These are phyloP conservation scores for Plasmodium ovale DNA, from an alignment of 169 alveolate species.

Conservation along the genomic window DNA sequence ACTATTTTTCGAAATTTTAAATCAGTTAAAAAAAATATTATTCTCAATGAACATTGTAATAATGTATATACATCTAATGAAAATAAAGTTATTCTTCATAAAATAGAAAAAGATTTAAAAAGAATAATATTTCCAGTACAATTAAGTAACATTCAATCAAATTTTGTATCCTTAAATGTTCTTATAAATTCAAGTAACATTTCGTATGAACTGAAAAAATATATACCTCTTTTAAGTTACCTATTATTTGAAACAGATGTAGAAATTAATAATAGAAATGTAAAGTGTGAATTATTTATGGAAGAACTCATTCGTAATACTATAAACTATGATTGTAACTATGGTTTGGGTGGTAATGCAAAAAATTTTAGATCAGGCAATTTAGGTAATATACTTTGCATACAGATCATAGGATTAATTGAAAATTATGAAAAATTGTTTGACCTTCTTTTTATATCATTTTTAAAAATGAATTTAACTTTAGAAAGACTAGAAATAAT, in stretches of 20 bases:
- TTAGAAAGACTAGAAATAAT: conserved; percentile 58
- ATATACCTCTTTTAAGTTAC: conserved; percentile 77
- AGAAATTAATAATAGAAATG: conserved; percentile 17
- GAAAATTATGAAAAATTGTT: conserved; percentile 76
- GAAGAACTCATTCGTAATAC: conserved; percentile 76
- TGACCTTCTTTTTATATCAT: conserved; percentile 59
- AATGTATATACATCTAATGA: too few species aligned
- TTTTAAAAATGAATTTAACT: conserved; percentile 40
- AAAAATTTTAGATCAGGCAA: conserved; percentile 73
- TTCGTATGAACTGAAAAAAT: conserved; percentile 50
- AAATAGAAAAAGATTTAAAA: conserved; percentile 40
- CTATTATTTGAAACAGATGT: conserved; percentile 80
- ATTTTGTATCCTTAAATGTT: conserved; percentile 80
- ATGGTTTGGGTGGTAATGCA: conserved; percentile 77
- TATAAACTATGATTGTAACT: conserved; percentile 76
- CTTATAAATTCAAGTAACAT: conserved; percentile 73
- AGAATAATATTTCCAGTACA: conserved; percentile 75
- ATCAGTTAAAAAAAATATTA: neutral
- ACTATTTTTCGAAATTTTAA: conserved; percentile 76
- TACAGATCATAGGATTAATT: conserved; percentile 74
- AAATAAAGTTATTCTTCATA: neutral
- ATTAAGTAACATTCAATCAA: conserved; percentile 80
- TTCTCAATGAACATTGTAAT: neutral
- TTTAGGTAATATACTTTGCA: conserved; percentile 65
- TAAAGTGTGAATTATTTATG: conserved; percentile 77